Evolutionary conservation across 768 basidiomycete genomes (phyloP), one percentile per base, ranked within the genome.

Genomic region (Lactarius vividus): DNA sequence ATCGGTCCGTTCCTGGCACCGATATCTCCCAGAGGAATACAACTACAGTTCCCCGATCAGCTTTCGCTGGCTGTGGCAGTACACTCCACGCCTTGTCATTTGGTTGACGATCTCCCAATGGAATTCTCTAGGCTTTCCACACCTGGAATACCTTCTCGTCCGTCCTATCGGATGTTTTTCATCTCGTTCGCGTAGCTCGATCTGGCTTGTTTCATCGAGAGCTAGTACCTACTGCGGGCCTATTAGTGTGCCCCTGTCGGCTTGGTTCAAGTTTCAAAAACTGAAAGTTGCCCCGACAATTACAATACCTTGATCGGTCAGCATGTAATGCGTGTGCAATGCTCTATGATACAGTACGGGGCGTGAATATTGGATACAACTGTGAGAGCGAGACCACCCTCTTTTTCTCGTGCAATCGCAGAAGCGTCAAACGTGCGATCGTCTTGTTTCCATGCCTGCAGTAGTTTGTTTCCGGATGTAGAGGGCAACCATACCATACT

Each of bases 1-100:
- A 49, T 57, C 65, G 65, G 60, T 20, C 37, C 10, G 59, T 61
- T 31, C 60, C 65, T 66, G 37, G 54, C 29, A 10, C 54, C 54
- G 54, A 55, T 16, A 23, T 46, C 46, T 26, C 18, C 13, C 26
- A 46, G 44, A 46, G 20, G 44, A 23, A 9, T 10, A 46, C n/a
- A 11, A 26, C 46, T 23, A 46, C 44, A 23, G n/a, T 23, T 16
- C 31, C 53, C 53, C 54, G 54, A 56, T 56, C 31, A 18, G 13
- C 26, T 52, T 52, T 15, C 13, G 23, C 26, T 52, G 23, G 49
- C 49, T 52, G 49, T 52, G 49, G 49, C 49, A 46, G 44, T 46
- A 26, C 49, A 52, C 13, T 52, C 49, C 46, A 26, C 23, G 3
- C 44, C 44, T 23, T n/a, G n/a, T n/a, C n/a, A n/a, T 23, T 23